Evolutionary conservation across 192 early-diverging fungal species (phyloP), one percentile per base, ranked within the genome.

Genomic region (Haplosporangium gracile): DNA sequence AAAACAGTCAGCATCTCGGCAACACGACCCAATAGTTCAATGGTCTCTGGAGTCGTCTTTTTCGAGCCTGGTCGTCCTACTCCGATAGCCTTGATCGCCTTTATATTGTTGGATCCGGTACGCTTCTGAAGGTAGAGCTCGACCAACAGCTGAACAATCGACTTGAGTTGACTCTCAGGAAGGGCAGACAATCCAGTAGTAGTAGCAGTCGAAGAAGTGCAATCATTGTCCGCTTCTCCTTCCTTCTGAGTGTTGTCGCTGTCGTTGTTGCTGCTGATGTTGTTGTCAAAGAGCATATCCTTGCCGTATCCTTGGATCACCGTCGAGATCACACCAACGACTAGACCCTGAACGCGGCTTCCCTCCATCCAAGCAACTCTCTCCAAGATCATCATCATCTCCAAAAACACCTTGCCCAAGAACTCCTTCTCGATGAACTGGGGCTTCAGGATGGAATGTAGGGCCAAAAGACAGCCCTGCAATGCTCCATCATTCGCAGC

Each of bases 311-410:
- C 82, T 15, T 79, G 77, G 69, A 84, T 84, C 4, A 84, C 53
- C 10, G 57, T 84, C 4, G 82, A 76, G 16, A 84, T 84, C 34
- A 84, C 82, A 11, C 73, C 88, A 20, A 95, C 83, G 34, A 94
- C 89, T 24, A 92, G 68, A 8, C 80, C 75, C 70, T 95, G 94
- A 4, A 94, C 91, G 3, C 82, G 74, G 40, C 86, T 88, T 57
- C 93, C 94, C 82, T 95, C 94, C 60, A 93, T 95, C 82, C 96
- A 93, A 34, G 94, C 83, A 8, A 97, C 81, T 63, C 94, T 88
- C 82, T 96, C 95, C 69, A 96, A 91, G 22, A 96, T 90, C 65
- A 88, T 92, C 82, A 94, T 89, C 53, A 96, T 81, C 77, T 97
- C 96, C 51, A 95, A 79, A 70, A 94, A 95, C 5, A 94, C 82